Evolutionary conservation across 129 eudicot genomes (phyloP), one percentile per base, ranked within the genome.

Genomic region (Ambrosia trifida): DNA sequence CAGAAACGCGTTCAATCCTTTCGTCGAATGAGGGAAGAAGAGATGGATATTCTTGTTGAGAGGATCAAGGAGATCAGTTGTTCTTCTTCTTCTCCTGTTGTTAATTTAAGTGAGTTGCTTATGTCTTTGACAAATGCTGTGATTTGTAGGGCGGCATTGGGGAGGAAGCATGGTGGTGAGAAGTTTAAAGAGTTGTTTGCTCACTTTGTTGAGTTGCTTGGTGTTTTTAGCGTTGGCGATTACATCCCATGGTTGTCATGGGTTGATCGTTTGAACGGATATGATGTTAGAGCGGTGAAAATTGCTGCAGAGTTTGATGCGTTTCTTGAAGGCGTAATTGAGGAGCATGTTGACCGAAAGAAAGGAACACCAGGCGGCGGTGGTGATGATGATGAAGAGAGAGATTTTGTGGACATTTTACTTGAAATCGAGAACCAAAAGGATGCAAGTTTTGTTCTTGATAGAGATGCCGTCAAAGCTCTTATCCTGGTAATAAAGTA

Each of bases 401-500:
- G 80, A 62, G 83, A 84, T 64, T 80, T 80, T 72, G 85, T 84
- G 11, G 85, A 84, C 68, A 66, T 77, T 66, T 62, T 80, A 60
- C 78, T 84, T 17, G 80, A 84, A 17, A 38, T 73, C 51, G 76
- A 84, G 44, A 80, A 61, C 5, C 59, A 80, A 8, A 50, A 73
- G n/a, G 51, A 45, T 10, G 35, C 33, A 4, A 45, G 72, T 24
- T 72, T 79, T 68, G 70, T 77, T 28, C 73, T 76, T 20, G 76
- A 76, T 43, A 74, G 80, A 57, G 88, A 84, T 30, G 50, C 72
- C n/a, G 60, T 83, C 47, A 83, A 83, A 73, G 88, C 80, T 73
- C 51, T 84, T 38, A 68, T 80, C 53, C 64, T 84, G 83, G 88
- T 38, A 38, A 38, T 38, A 38, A 38, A 38, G 43, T 38, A 38